A percentile compares a stretch with the other conserved stretches of the same genome.
Conservation (phyloP, 371 early-diverging fungal species). For the Blakeslea trispora region DNA sequence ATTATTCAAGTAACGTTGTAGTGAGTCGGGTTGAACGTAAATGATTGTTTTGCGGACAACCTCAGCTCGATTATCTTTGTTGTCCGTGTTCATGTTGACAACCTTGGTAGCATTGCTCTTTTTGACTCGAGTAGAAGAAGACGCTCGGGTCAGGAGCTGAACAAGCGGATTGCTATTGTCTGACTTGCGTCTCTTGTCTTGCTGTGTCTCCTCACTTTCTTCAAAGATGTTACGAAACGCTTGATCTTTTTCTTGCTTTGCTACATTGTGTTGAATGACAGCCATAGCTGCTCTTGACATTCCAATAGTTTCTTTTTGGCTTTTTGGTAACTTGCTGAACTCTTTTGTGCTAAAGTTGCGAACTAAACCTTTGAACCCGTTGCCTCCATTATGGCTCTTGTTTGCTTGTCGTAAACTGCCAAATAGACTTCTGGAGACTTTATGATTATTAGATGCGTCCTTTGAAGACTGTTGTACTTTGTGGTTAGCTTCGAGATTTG, state of each 20-base stretch:
- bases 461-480: too few relatives aligned
- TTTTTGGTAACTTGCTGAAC: background rate
- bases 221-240: constrained; percentile 5
- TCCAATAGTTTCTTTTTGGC: background rate
- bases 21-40: constrained; percentile 48
- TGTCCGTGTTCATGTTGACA: constrained; percentile 22
- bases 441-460: too few relatives aligned
- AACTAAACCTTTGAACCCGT: constrained; percentile 21
- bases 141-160: constrained; percentile 21
- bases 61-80: constrained; percentile 21
- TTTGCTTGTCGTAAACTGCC: constrained; percentile 30
- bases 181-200: constrained; percentile 6
- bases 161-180: constrained; percentile 10
- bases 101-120: constrained; percentile 19
- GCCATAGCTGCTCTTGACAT: constrained; percentile 37
- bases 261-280: constrained; percentile 25
- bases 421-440: constrained; percentile 17
- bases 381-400: constrained; percentile 15
- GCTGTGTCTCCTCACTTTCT: background rate
- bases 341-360: constrained; percentile 22
- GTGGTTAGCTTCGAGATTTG: too few relatives aligned
- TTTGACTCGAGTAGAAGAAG: background rate
- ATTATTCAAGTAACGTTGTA: constrained; percentile 20
- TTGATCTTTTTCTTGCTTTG: constrained; percentile 14
- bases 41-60: constrained; percentile 51